Base-by-base conservation (phyloP, 164 flowering plant species). In the Magnolia sinica region DNA sequence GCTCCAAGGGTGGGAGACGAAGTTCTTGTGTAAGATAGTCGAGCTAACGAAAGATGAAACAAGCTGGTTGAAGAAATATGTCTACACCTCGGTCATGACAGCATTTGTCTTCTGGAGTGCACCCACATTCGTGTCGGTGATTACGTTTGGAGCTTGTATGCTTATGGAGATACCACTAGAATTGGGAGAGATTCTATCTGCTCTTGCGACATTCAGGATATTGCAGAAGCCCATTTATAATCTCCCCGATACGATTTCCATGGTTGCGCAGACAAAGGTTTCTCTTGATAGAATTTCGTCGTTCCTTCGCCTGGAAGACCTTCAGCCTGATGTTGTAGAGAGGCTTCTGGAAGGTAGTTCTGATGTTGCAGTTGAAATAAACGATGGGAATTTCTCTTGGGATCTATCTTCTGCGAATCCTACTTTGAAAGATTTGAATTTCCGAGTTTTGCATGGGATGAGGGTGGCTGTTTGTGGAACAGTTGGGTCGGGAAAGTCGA, bases 1-100 rank as follows among this genome's bases (percentile, higher is more conserved):
- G 81, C 89, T 92, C 70, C 95, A 91, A 71, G 93, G 85, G 10
- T 92, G 97, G 95, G 95, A 92, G 76, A 84, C 87, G 89, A 91
- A 83, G 83, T 91, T 90, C 78, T 75, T 90, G 79, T 87, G 88
- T 0, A 90, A 83, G 76, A 83, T 92, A 70, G 4, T 63, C 4
- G 88, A 87, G 22, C 88, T 88, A 18, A 81, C 94, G 73, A 77
- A 87, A 22, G 73, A 27, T 20, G 97, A 92, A 78, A n/a, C 74
- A 23, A 88, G 82, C 20, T 90, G 94, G 92, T 76, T 92, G 78
- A 86, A 77, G 68, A 92, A 82, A 64, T 87, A 16, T 76, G 74
- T 87, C 23, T 91, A 87, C 61, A 85, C 89, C 16, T 19, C 64
- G 0, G 91, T 89, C 7, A 49, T 83, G 68, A 75, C 76, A 2